Evolutionary conservation across 2,329 filamentous ascomycete species (phyloP), one percentile per base, ranked within the genome.

Genomic region (Colletotrichum cereale): DNA sequence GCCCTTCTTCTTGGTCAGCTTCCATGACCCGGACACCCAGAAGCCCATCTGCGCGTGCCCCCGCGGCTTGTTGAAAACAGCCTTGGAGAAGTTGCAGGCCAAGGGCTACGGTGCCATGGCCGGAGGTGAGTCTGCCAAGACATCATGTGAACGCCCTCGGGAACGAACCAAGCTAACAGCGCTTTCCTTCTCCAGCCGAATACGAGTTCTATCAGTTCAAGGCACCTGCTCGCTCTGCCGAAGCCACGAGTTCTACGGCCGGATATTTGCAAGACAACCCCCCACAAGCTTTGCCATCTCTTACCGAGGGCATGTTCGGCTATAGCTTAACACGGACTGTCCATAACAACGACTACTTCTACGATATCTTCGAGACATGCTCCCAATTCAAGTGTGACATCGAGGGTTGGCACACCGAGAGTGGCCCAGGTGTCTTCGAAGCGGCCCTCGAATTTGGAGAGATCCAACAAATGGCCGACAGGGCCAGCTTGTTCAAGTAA

Each of bases 321-420:
- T 98, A 98, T 85, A 96, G 93, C 74, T 85, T 97, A 75, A 97
- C 93, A 12, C 87, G 95, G 29, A 93, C 95, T 0, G 89, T 95
- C 1, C 94, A 97, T 78, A 97, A 97, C 81, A 91, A 97, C 82
- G 93, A 96, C 52, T 97, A 96, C 84, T 98, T 93, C 83, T 97
- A 97, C 80, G 90, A 92, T 56, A 89, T 97, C 61, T 97, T 94
- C 81, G 90, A 97, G 74, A 89, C 92, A 0, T 97, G 94, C 83
- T 86, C 88, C 74, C 86, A 90, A 72, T 97, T 97, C 83, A 85
- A 87, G 50, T 96, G 94, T 78, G 88, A 92, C 74, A 93, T 98
- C 60, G 95, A 98, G 80, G 94, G 95, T 56, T 98, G 95, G 95
- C 95, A 98, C 84, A 97, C 95, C 11, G 95, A 98, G 83, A 95